Conservation (phyloP, 306 rosid species). For the Castanea mollissima region DNA sequence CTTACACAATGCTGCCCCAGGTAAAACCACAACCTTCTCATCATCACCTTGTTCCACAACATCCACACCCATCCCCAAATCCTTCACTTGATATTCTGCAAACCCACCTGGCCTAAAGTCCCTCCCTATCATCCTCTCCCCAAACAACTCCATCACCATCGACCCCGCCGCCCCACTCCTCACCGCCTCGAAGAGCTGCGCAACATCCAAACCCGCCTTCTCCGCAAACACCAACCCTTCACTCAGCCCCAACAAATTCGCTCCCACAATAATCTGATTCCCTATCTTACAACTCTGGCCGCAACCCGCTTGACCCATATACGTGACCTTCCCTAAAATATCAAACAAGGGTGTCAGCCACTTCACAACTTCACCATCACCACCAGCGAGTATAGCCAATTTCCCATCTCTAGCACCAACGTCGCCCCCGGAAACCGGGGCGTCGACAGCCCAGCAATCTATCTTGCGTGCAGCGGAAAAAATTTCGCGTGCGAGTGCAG, state of each 20-base stretch:
- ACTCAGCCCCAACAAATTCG: slow-evolving; percentile 65
- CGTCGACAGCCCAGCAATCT: slow-evolving; percentile 68
- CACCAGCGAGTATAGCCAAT: slow-evolving; percentile 68
- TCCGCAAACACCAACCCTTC: slow-evolving; percentile 81
- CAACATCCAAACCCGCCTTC: slow-evolving; percentile 54
- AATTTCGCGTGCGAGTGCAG: slow-evolving; percentile 63
- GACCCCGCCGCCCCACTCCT: slow-evolving; percentile 62
- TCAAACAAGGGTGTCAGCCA: slow-evolving; percentile 59
- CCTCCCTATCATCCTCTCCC: slow-evolving; percentile 59
- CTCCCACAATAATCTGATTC: slow-evolving; percentile 61
- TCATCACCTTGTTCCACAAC: slow-evolving; percentile 48
- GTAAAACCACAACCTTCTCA: slow-evolving; percentile 51
- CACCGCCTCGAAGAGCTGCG: slow-evolving; percentile 52
- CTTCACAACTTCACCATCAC: slow-evolving; percentile 48
- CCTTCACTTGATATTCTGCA: slow-evolving; percentile 78
- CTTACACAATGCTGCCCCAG: slow-evolving; percentile 70
- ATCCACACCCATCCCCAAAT: slow-evolving; percentile 81
- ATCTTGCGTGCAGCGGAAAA: slow-evolving; percentile 35
- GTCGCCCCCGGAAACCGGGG: slow-evolving; percentile 86
- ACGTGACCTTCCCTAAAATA: slow-evolving; percentile 49
- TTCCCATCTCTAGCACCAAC: slow-evolving; percentile 80
- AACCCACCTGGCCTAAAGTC: slow-evolving; percentile 73
- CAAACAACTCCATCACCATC: slow-evolving; percentile 62
- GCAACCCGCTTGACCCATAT: slow-evolving; percentile 59
- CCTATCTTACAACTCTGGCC: slow-evolving; percentile 88